Evolutionary conservation across 148 eudicot species (phyloP).

Genomic region (Rhododendron ovatum): DNA sequence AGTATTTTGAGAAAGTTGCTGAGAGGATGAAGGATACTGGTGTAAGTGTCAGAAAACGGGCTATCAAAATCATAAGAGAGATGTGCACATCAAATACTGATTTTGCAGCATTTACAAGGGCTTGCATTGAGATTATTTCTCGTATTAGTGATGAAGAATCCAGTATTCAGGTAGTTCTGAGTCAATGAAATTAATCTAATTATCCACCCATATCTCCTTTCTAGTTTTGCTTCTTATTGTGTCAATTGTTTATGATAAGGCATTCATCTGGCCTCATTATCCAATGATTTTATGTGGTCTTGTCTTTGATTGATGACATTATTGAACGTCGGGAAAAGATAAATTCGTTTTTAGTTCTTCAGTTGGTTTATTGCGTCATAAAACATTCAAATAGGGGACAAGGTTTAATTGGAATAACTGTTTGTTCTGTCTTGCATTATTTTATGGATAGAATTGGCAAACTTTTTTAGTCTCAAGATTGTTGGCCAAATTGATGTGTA

Average conservation of each 20-base stretch:
- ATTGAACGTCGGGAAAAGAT: background rate
- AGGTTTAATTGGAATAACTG: background rate
- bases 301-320: background rate
- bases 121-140: slow-evolving; percentile 88
- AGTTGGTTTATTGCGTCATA: background rate
- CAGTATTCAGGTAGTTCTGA: slow-evolving; percentile 75
- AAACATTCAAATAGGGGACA: background rate
- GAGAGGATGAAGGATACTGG: slow-evolving; percentile 95
- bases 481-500: background rate
- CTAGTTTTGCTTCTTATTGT: background rate
- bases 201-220: background rate
- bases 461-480: background rate
- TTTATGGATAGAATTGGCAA: background rate
- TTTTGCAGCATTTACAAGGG: slow-evolving; percentile 61
- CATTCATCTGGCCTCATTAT: background rate
- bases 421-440: background rate
- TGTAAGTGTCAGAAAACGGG: slow-evolving; percentile 92
- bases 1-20: slow-evolving; percentile 95
- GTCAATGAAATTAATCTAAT: background rate
- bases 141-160: slow-evolving; percentile 96
- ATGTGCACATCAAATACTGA: slow-evolving; percentile 82
- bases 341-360: background rate
- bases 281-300: background rate
- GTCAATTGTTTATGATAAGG: background rate
- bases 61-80: slow-evolving; percentile 88